Conservation (phyloP, 2,329 filamentous ascomycete species). For the Pseudogymnoascus sp. region DNA sequence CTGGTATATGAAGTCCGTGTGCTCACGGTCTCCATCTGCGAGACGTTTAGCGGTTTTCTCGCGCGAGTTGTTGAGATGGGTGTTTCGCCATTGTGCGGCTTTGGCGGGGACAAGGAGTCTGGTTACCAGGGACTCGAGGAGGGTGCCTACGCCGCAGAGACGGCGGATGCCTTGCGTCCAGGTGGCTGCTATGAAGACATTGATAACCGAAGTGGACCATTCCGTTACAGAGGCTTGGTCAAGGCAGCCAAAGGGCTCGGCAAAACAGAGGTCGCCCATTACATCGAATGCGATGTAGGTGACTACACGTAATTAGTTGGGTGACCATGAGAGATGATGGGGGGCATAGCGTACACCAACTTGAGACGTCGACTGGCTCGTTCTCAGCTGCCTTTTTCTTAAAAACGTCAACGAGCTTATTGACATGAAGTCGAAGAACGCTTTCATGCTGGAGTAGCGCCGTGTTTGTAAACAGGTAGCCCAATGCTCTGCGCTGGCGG, state of each 20-base stretch:
- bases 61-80: slow-evolving; percentile 20
- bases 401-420: background rate
- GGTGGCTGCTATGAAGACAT: background rate
- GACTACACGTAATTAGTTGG: background rate
- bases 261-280: slow-evolving; percentile 10
- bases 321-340: background rate
- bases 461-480: background rate
- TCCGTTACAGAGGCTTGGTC: background rate
- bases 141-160: background rate
- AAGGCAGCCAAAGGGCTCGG: background rate
- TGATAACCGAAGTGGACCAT: slow-evolving; percentile 5
- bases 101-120: background rate
- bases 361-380: background rate
- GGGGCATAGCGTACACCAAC: background rate
- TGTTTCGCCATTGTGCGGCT: slow-evolving; percentile 18
- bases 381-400: background rate
- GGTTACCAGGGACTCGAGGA: background rate
- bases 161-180: slow-evolving; percentile 7
- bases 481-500: background rate
- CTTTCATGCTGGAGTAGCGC: background rate
- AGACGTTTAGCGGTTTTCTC: slow-evolving; percentile 22
- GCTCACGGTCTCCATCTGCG: slow-evolving; percentile 14
- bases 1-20: slow-evolving; percentile 22
- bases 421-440: background rate
- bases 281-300: slow-evolving; percentile 8